Evolutionary conservation across 805 yeast genomes (phyloP), one percentile per base, ranked within the genome.

Genomic region (Cyberlindnera xylosilytica): DNA sequence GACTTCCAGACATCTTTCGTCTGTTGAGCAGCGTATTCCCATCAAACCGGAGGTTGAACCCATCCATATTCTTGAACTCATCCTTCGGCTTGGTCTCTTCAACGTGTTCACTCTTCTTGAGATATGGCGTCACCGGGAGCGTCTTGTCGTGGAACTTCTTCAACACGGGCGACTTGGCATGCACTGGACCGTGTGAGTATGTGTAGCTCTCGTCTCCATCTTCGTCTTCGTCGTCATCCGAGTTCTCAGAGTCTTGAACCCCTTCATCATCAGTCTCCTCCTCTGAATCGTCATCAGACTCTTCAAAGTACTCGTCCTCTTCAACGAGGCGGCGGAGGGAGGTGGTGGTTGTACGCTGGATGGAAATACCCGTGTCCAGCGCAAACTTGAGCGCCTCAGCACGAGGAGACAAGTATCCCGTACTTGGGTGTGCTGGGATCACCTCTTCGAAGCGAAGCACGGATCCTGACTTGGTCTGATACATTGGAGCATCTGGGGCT

Each of bases 371-470:
- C 5, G 84, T 81, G 56, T 87, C 96, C 61, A 87, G 84, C 11
- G 89, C 95, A 54, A 87, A 95, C 50, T 88, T 79, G 64, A 87
- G 73, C 1, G 91, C 88, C 36, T 79, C 86, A 0, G 89, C 89
- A 1, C 87, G 86, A 5, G 89, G 89, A 4, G 82, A 74, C 53
- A 76, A 74, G 44, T 73, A 23, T 6, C 46, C 46, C 7, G 34
- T 24, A 3, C 40, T 24, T 3, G 47, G 20, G 17, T 40, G 44
- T 13, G 35, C n/a, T 20, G 59, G 56, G 42, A 58, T 55, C 2
- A 57, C 55, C 13, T 58, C 60, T 42, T 58, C 62, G 39, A 58
- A 58, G n/a, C 52, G 45, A 11, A 58, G 36, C 9, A 56, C 47
- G 1, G 54, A 46, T 8, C 38, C 50, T 6, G 47, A 45, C 20